Evolutionary conservation across 2,329 filamentous ascomycete genomes (phyloP).

Genomic region (Bertia moriformis): DNA sequence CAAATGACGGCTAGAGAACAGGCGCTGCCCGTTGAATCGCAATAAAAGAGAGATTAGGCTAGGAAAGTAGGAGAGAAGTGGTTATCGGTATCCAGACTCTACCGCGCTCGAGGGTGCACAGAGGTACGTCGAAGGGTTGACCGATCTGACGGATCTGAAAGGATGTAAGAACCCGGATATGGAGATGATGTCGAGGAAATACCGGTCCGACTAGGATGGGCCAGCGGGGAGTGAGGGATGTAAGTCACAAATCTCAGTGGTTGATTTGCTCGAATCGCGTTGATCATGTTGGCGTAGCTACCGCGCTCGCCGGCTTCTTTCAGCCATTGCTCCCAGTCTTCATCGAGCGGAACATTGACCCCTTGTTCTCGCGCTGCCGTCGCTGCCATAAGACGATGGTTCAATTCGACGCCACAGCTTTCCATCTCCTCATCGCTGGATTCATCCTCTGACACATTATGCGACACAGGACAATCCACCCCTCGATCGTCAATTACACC

Average conservation of each 20-base stretch:
- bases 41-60: no score
- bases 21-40: no score
- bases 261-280: constrained; percentile 19
- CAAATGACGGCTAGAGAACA: no score
- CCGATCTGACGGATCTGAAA: no score
- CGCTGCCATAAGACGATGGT: constrained; percentile 33
- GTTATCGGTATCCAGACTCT: no score
- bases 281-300: constrained; percentile 20
- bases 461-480: not conserved
- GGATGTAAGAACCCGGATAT: no score
- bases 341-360: constrained; percentile 23
- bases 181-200: no score
- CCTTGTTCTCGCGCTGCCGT: constrained; percentile 34
- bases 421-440: constrained; percentile 27
- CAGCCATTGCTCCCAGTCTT: constrained; percentile 40
- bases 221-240: not conserved
- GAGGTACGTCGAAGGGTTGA: no score
- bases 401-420: constrained; percentile 32
- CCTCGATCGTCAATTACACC: not conserved
- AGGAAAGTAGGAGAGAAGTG: no score
- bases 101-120: no score
- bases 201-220: not conserved
- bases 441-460: constrained; percentile 17
- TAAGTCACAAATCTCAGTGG: constrained; percentile 10
- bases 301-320: constrained; percentile 38